phyloP scores from a whole-genome alignment of 2,329 filamentous ascomycete species.

The Paecilomyces sp. region DNA sequence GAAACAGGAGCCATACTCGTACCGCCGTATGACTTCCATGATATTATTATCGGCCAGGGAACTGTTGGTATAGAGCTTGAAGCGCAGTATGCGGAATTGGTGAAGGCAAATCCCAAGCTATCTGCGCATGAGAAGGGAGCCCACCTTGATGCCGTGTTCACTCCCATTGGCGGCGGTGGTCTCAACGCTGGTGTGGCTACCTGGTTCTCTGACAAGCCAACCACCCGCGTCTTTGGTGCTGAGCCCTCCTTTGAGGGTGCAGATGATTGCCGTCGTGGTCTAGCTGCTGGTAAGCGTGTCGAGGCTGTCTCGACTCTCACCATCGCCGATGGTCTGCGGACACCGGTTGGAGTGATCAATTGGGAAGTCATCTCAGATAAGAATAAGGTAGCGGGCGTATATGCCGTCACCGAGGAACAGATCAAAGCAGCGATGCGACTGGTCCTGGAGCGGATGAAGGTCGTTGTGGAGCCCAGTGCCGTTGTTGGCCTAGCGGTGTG shows the following conservation, averaged over 20 bases:
- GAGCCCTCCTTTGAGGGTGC: constrained; percentile 78
- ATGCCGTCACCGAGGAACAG: constrained; percentile 71
- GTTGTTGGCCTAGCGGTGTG: constrained; percentile 78
- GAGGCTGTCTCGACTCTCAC: constrained; percentile 66
- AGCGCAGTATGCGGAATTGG: constrained; percentile 57
- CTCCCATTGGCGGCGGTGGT: constrained; percentile 81
- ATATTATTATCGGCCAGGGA: constrained; percentile 91
- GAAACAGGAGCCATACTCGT: constrained; percentile 72
- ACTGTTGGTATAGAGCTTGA: constrained; percentile 79
- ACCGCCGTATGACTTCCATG: constrained; percentile 85
- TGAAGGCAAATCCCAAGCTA: constrained; percentile 27
- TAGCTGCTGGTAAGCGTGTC: constrained; percentile 58
- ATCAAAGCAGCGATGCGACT: constrained; percentile 70
- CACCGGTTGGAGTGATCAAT: constrained; percentile 67
- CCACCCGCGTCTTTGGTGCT: constrained; percentile 71
- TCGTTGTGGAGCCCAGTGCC: constrained; percentile 82
- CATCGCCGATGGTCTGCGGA: constrained; percentile 81
- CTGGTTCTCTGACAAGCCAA: constrained; percentile 58
- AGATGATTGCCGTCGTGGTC: constrained; percentile 71
- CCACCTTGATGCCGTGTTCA: constrained; percentile 63
- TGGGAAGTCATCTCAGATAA: constrained; percentile 71
- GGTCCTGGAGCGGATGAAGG: constrained; percentile 80
- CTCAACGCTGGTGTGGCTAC: constrained; percentile 79
- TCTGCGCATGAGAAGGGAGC: constrained; percentile 13
- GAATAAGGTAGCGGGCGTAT: constrained; percentile 63